Conservation (phyloP, 306 rosid species). For the Quercus robur region DNA sequence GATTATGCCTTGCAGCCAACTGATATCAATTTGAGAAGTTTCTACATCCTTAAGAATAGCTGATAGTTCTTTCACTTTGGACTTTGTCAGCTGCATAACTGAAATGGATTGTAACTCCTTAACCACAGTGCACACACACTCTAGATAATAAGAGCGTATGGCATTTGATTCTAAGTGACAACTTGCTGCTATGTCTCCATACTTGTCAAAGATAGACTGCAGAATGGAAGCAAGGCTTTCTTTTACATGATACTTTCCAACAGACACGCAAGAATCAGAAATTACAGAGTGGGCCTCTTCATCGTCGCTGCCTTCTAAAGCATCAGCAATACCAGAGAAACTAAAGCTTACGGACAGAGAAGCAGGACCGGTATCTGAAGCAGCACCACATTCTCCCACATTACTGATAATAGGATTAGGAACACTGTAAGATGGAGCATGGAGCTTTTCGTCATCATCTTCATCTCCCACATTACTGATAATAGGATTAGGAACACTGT, state of each 20-base stretch:
- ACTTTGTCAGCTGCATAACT: slow-evolving; percentile 36
- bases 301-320: slow-evolving; percentile 51
- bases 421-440: slow-evolving; percentile 21
- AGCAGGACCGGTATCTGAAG: slow-evolving; percentile 12
- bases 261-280: slow-evolving; percentile 59
- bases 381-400: slow-evolving; percentile 10
- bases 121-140: slow-evolving; percentile 75
- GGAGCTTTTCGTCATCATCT: background rate
- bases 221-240: slow-evolving; percentile 60
- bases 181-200: slow-evolving; percentile 75
- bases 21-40: slow-evolving; percentile 53
- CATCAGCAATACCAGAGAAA: slow-evolving; percentile 36
- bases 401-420: slow-evolving; percentile 28
- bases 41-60: slow-evolving; percentile 89
- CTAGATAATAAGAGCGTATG: slow-evolving; percentile 76
- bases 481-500: slow-evolving; percentile 30
- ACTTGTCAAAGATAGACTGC: slow-evolving; percentile 53
- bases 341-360: slow-evolving; percentile 41
- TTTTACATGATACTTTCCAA: slow-evolving; percentile 69
- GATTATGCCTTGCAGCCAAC: slow-evolving; percentile 58
- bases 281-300: slow-evolving; percentile 42
- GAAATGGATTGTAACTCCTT: slow-evolving; percentile 61
- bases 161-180: slow-evolving; percentile 70
- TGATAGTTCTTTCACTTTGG: slow-evolving; percentile 59
- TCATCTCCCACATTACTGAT: slow-evolving; percentile 23